Conservation (phyloP, 2,329 filamentous ascomycete species). For the Cladosporium cucumerinum region DNA sequence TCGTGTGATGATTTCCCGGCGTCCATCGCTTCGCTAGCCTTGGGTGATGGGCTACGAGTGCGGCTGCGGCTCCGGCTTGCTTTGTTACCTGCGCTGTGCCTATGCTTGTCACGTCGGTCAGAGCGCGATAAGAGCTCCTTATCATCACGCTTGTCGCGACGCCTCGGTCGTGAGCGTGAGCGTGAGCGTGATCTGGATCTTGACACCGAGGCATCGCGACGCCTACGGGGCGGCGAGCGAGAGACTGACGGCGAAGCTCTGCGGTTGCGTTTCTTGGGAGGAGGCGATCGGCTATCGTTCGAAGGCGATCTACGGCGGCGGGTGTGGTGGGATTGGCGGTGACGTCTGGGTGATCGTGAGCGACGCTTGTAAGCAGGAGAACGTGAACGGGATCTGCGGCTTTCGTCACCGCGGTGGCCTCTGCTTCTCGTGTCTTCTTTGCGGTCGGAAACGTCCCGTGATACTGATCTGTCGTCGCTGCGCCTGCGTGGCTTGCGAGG, state of each 20-base stretch:
- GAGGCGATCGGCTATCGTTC: constrained; percentile 17
- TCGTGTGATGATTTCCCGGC: background rate
- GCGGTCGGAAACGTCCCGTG: constrained; percentile 6
- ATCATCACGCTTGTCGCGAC: constrained; percentile 2
- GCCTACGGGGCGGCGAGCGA: constrained; percentile 19
- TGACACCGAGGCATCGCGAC: constrained; percentile 7
- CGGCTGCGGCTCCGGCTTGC: constrained; percentile 6
- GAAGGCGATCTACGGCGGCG: constrained; percentile 14
- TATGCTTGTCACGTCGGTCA: constrained; percentile 11
- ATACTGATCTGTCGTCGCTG: constrained; percentile 10
- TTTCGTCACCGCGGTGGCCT: constrained; percentile 13
- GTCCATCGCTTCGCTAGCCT: background rate
- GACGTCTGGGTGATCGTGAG: constrained; percentile 29
- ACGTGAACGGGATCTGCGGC: constrained; percentile 19
- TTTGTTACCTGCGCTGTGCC: constrained; percentile 9
- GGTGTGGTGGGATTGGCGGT: constrained; percentile 11
- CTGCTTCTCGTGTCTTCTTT: constrained; percentile 10
- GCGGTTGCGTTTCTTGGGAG: constrained; percentile 27
- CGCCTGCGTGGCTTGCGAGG: constrained; percentile 12
- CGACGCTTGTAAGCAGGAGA: constrained; percentile 19
- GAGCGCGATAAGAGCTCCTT: constrained; percentile 1
- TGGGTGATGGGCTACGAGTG: background rate
- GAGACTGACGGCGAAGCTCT: constrained; percentile 20
- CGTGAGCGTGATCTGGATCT: constrained; percentile 6
- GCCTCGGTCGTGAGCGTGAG: constrained; percentile 9